phyloP scores from a whole-genome alignment of 441 rosid genomes.

The Populus trichocarpa region DNA sequence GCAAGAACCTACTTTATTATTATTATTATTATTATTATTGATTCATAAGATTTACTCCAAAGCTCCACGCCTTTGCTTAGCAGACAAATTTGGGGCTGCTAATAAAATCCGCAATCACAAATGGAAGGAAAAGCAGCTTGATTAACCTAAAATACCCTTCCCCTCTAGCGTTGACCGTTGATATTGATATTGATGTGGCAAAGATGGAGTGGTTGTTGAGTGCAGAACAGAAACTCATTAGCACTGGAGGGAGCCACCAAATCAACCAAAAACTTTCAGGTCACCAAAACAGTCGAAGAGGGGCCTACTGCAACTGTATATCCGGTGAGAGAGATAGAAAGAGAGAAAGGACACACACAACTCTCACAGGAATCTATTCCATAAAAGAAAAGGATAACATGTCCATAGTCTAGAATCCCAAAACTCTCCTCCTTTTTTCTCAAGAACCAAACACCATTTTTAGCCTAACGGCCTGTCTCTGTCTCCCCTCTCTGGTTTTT shows the following conservation, averaged over 20 bases:
- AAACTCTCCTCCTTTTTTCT: slow-evolving; percentile 19
- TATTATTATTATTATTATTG: background rate
- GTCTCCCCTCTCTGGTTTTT: background rate
- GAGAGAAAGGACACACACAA: background rate
- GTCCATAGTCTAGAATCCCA: background rate
- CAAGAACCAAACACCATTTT: slow-evolving; percentile 23
- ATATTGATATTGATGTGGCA: slow-evolving; percentile 13
- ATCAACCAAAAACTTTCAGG: slow-evolving; percentile 24
- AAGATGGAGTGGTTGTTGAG: slow-evolving; percentile 18
- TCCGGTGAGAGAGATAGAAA: background rate
- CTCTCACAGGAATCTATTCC: slow-evolving; percentile 22
- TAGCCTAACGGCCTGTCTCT: slow-evolving; percentile 5
- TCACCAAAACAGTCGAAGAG: slow-evolving; percentile 24
- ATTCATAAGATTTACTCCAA: background rate
- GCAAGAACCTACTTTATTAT: slow-evolving; percentile 10
- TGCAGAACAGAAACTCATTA: slow-evolving; percentile 8
- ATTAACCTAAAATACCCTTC: background rate
- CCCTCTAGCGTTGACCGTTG: slow-evolving; percentile 12
- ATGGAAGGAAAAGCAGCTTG: background rate
- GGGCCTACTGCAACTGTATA: slow-evolving; percentile 1
- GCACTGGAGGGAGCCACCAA: slow-evolving; percentile 46
- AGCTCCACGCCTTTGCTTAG: slow-evolving; percentile 20
- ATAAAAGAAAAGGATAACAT: slow-evolving; percentile 14
- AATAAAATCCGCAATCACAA: background rate
- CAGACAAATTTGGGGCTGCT: slow-evolving; percentile 15